Base-by-base conservation (phyloP, 768 basidiomycete species). In the Gymnopilus junonius region DNA sequence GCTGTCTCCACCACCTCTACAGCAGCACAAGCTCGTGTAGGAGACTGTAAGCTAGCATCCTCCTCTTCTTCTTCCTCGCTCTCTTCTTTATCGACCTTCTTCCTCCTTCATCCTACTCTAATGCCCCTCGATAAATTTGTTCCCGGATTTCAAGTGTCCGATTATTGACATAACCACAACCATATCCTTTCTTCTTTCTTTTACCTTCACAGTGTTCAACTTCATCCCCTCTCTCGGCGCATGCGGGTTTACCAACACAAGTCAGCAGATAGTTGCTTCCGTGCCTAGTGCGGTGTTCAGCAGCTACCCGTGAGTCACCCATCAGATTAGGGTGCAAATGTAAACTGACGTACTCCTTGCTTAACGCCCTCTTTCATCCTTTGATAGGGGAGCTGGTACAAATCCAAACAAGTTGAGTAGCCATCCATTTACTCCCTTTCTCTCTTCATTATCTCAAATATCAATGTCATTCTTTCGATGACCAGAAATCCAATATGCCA, bases 221-320 rank as follows among this genome's bases (percentile, higher is more conserved):
- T 79, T 78, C 65, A 63, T 51, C 4, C 75, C 77, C 17, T 76
- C 73, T 17, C 71, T 76, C 31, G 80, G 80, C 20, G 79, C 80
- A 0, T 81, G 80, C 55, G 80, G 79, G 8, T 72, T 73, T 64
- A 75, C 74, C 17, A 80, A 80, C 67, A 74, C 68, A 3, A 70
- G 61, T 39, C 31, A 66, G 15, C 75, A 80, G 58, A 51, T 67
- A 40, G 76, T 80, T 35, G 79, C 75, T 6, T 79, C 79, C 0
- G 78, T 80, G 20, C 77, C 79, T 1, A 48, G 39, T 8, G 29
- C 43, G 2, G 65, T 79, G 31, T 82, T 78, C 69, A 71, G 72
- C 50, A 59, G 58, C 11, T 79, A 68, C 62, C 78, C 77, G 78
- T 79, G 63, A 58, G 77, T n/a, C n/a, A n/a, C n/a, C n/a, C n/a